Evolutionary conservation across 2,329 filamentous ascomycete species (phyloP).

Genomic region (Thermomyces lanuginosus): DNA sequence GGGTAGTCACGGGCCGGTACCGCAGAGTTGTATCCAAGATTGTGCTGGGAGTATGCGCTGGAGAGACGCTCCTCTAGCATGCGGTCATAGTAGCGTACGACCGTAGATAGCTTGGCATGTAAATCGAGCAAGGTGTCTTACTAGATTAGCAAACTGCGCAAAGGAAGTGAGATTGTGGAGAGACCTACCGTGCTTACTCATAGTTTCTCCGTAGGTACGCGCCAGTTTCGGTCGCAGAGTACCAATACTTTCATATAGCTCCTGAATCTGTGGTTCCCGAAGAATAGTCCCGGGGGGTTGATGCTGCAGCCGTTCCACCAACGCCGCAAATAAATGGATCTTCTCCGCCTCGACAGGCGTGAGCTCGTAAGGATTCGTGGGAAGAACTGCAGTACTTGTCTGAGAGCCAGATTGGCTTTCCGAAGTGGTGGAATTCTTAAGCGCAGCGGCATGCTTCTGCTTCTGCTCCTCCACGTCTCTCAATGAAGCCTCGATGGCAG

Average conservation of each 20-base stretch:
- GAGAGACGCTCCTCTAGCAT: conserved; percentile 95
- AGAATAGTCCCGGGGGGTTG: conserved; percentile 90
- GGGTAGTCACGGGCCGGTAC: conserved; percentile 50
- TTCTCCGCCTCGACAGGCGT: conserved; percentile 91
- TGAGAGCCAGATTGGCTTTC: conserved; percentile 33
- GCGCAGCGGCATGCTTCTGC: conserved; percentile 64
- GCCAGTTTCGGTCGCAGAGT: conserved; percentile 81
- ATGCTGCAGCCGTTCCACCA: conserved; percentile 87
- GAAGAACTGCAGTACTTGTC: conserved; percentile 38
- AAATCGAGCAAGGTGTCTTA: conserved; percentile 81
- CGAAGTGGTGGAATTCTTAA: conserved; percentile 60
- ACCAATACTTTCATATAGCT: conserved; percentile 95
- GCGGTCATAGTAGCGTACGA: conserved; percentile 91
- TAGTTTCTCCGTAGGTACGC: conserved; percentile 90
- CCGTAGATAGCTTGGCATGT: conserved; percentile 86
- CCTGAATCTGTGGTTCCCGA: conserved; percentile 94
- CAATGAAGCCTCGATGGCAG: conserved; percentile 85
- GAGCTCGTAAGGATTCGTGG: conserved; percentile 88
- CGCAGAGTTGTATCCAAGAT: conserved; percentile 40
- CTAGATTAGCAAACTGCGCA: conserved; percentile 8
- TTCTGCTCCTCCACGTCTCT: conserved; percentile 98
- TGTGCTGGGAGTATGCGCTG: conserved; percentile 77
- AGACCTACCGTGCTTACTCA: conserved; percentile 87
- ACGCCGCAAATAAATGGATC: conserved; percentile 84
- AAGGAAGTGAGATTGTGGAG: neutral